These are phyloP conservation scores for Westerdykella ornata DNA, from an alignment of 2,329 filamentous ascomycete genomes.

Conservation along the genomic window DNA sequence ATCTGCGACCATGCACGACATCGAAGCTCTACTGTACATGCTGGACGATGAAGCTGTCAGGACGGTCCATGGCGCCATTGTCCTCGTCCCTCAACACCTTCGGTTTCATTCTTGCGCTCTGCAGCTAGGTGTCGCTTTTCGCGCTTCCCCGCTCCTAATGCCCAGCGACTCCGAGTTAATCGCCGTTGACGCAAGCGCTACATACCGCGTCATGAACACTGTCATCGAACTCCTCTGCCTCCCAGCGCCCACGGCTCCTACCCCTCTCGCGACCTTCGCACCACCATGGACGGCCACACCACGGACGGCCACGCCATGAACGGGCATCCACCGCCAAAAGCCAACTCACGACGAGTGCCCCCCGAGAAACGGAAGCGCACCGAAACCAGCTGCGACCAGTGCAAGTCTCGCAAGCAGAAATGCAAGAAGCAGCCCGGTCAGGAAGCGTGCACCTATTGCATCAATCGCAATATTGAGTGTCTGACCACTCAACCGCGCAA, in stretches of 20 bases:
- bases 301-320: too few relatives aligned
- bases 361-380: conserved; percentile 42
- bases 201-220: conserved; percentile 5
- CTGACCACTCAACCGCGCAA: conserved; percentile 42
- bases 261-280: not conserved
- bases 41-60: too few relatives aligned
- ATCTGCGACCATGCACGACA: too few relatives aligned
- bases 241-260: not conserved
- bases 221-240: conserved; percentile 1
- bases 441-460: conserved; percentile 40
- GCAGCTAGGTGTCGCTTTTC: too few relatives aligned
- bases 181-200: conserved; percentile 3
- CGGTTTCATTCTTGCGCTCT: too few relatives aligned
- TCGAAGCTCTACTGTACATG: too few relatives aligned
- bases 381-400: conserved; percentile 43
- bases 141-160: not conserved
- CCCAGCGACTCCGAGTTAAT: not conserved
- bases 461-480: conserved; percentile 38
- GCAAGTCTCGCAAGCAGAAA: conserved; percentile 45
- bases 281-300: too few relatives aligned
- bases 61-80: too few relatives aligned
- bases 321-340: too few relatives aligned
- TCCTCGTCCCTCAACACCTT: too few relatives aligned
- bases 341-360: conserved; percentile 36
- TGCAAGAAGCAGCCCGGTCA: conserved; percentile 38